phyloP scores from a whole-genome alignment of 257 asterid species.

The Anisodus acutangulus region DNA sequence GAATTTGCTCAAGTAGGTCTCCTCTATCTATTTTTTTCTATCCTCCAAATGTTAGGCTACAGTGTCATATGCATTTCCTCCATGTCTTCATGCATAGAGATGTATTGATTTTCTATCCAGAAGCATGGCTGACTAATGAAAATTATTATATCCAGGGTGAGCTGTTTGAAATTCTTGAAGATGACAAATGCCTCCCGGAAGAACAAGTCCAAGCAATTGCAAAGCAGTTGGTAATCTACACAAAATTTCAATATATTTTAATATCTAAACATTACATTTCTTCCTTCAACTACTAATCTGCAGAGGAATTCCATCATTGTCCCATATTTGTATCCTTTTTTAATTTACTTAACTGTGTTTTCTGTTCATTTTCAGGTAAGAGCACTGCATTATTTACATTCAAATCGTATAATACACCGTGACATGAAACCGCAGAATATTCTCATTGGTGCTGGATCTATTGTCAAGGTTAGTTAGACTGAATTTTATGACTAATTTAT shows the following conservation, averaged over 20 bases:
- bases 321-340: conserved; percentile 8
- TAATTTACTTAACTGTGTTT: conserved; percentile 2
- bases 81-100: conserved; percentile 11
- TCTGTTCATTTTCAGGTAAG: conserved; percentile 60
- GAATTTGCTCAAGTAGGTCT: conserved; percentile 83
- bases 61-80: conserved; percentile 6
- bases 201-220: conserved; percentile 99
- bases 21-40: not conserved
- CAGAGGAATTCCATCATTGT: not conserved
- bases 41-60: not conserved
- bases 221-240: conserved; percentile 76
- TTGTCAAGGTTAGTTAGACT: conserved; percentile 72
- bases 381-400: conserved; percentile 93
- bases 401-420: conserved; percentile 97
- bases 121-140: conserved; percentile 34
- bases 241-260: not conserved
- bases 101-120: not conserved
- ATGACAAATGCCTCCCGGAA: conserved; percentile 98
- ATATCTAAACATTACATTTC: not conserved
- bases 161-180: conserved; percentile 96
- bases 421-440: conserved; percentile 99
- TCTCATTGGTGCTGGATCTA: conserved; percentile 92
- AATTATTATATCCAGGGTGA: conserved; percentile 70
- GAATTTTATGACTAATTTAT: not conserved
- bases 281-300: conserved; percentile 15